Conservation (phyloP, 2,329 filamentous ascomycete species). For the Trichoderma endophyticum region DNA sequence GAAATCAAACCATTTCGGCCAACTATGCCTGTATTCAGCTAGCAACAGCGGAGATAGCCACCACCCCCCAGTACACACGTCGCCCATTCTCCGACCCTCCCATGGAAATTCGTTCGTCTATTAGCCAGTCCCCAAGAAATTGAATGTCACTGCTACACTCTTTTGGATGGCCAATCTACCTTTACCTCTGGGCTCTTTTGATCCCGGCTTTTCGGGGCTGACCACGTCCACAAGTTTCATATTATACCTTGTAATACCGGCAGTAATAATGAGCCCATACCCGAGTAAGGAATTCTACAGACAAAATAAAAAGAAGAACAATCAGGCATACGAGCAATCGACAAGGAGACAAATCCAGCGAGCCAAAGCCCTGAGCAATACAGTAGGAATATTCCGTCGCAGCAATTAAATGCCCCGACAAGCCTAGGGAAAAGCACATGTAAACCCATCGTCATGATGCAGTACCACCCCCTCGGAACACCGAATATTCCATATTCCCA, state of each 20-base stretch:
- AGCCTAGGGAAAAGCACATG: background rate
- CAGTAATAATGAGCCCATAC: too few species aligned
- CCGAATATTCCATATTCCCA: background rate
- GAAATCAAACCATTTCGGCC: background rate
- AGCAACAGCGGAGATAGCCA: background rate
- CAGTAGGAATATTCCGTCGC: background rate
- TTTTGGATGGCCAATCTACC: background rate
- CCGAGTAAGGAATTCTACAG: too few species aligned
- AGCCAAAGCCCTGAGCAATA: background rate
- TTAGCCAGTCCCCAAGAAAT: background rate
- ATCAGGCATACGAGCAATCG: too few species aligned
- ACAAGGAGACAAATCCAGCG: too few species aligned
- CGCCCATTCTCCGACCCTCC: constrained; percentile 1
- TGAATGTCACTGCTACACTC: background rate
- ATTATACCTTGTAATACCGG: too few species aligned
- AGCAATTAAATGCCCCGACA: background rate
- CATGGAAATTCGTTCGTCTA: background rate
- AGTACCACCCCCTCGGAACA: background rate
- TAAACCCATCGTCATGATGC: background rate
- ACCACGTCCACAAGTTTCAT: too few species aligned
- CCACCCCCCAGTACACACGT: background rate
- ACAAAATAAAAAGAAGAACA: background rate
- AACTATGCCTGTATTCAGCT: background rate
- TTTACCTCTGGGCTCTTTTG: too few species aligned
- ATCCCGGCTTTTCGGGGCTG: too few species aligned